phyloP scores from a whole-genome alignment of 2,329 filamentous ascomycete genomes.

The Cladosporium halotolerans region DNA sequence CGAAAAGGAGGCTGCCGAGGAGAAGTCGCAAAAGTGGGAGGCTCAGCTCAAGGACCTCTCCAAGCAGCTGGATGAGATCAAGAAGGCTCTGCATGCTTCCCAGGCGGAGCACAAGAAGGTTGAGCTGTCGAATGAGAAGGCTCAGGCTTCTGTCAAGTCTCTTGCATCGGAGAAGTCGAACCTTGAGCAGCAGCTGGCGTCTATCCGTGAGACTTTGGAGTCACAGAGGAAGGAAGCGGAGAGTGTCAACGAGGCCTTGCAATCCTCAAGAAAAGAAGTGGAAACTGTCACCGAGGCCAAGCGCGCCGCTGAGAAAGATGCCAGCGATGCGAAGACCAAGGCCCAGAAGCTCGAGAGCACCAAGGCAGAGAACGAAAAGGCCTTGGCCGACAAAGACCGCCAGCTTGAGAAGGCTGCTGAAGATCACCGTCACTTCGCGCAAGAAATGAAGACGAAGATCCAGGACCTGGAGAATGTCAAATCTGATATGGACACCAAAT shows the following conservation, averaged over 20 bases:
- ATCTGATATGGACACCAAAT: slow-evolving; percentile 1
- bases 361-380: slow-evolving; percentile 3
- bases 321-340: background rate
- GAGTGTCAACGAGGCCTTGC: slow-evolving; percentile 11
- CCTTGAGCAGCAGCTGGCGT: background rate
- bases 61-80: background rate
- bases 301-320: slow-evolving; percentile 6
- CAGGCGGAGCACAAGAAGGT: slow-evolving; percentile 16
- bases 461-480: slow-evolving; percentile 5
- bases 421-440: background rate
- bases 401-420: background rate
- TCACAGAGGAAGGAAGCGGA: slow-evolving; percentile 4
- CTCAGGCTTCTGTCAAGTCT: background rate
- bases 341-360: slow-evolving; percentile 10
- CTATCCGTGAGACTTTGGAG: slow-evolving; percentile 13
- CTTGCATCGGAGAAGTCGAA: slow-evolving; percentile 6
- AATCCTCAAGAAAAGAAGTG: slow-evolving; percentile 14
- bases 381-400: background rate
- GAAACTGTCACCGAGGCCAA: slow-evolving; percentile 10
- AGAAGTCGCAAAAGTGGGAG: slow-evolving; percentile 6
- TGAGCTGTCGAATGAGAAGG: background rate
- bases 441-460: background rate
- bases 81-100: slow-evolving; percentile 4
- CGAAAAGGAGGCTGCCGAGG: slow-evolving; percentile 26
- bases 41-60: slow-evolving; percentile 1